Percentiles rank a stretch among this genome's conserved stretches.
Conservation (phyloP, 148 eudicot genomes). For the Euryodendron excelsum region DNA sequence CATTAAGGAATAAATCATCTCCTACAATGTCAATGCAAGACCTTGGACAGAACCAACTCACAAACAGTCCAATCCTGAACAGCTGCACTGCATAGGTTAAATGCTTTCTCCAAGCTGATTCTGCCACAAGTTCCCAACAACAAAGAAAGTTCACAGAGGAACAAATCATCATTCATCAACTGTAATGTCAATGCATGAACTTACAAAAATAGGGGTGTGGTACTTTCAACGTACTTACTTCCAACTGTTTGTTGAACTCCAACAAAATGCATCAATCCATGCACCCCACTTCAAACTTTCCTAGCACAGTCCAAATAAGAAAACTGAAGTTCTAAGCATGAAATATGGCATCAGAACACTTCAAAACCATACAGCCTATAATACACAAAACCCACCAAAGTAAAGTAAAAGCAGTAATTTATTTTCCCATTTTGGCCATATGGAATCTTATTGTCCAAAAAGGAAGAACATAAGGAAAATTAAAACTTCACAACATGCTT, state of each 20-base stretch:
- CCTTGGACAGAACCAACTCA: background rate
- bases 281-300: background rate
- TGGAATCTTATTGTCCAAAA: background rate
- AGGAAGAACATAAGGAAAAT: background rate
- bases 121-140: no score
- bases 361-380: background rate
- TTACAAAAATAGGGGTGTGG: background rate
- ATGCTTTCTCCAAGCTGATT: no score
- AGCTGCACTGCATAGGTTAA: no score
- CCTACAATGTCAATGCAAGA: background rate
- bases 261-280: background rate
- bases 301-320: background rate
- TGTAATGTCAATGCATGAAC: no score
- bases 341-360: background rate
- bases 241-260: background rate
- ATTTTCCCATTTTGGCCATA: background rate
- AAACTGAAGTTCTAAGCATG: background rate
- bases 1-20: background rate
- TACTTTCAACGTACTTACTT: background rate
- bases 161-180: no score
- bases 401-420: background rate
- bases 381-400: background rate
- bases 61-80: no score
- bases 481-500: background rate
- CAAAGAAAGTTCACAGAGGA: no score